A percentile compares a stretch with the other conserved stretches of the same genome.
phyloP scores from a whole-genome alignment of 441 rosid species.

The Arabidopsis hybrid region DNA sequence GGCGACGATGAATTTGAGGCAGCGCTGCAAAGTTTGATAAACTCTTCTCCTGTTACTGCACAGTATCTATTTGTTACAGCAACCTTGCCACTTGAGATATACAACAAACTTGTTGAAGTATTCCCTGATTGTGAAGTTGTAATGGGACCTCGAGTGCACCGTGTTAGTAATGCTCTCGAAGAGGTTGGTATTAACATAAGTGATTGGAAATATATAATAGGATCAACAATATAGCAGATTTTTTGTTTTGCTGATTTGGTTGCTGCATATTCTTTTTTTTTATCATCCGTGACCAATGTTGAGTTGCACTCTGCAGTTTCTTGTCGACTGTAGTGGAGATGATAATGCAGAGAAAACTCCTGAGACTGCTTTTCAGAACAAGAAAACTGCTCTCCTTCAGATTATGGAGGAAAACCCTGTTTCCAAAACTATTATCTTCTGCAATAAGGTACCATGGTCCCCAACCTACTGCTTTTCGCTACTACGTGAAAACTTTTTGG shows the following conservation, averaged over 20 bases:
- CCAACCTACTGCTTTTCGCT: neutral
- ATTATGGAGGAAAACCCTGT: conserved; percentile 68
- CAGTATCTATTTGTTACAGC: conserved; percentile 93
- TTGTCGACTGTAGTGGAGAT: conserved; percentile 94
- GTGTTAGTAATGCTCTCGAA: conserved; percentile 78
- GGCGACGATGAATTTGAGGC: conserved; percentile 83
- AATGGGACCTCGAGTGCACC: conserved; percentile 94
- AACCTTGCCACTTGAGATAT: conserved; percentile 82
- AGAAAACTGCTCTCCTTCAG: conserved; percentile 82
- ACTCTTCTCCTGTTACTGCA: conserved; percentile 68
- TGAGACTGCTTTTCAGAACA: conserved; percentile 80
- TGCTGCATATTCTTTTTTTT: conserved; percentile 17
- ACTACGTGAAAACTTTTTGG: neutral
- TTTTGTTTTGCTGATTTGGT: conserved; percentile 8
- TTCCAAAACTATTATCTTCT: conserved; percentile 80
- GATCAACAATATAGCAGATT: neutral
- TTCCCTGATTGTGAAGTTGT: conserved; percentile 86
- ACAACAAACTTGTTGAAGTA: conserved; percentile 78
- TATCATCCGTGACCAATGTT: conserved; percentile 7
- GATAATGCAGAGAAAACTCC: conserved; percentile 63
- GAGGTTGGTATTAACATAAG: conserved; percentile 62
- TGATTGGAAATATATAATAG: conserved; percentile 14
- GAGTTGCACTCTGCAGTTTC: conserved; percentile 57
- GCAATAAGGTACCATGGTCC: conserved; percentile 68
- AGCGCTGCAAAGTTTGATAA: conserved; percentile 73